Evolutionary conservation across 768 basidiomycete species (phyloP).

Genomic region (Suillus alpinus): DNA sequence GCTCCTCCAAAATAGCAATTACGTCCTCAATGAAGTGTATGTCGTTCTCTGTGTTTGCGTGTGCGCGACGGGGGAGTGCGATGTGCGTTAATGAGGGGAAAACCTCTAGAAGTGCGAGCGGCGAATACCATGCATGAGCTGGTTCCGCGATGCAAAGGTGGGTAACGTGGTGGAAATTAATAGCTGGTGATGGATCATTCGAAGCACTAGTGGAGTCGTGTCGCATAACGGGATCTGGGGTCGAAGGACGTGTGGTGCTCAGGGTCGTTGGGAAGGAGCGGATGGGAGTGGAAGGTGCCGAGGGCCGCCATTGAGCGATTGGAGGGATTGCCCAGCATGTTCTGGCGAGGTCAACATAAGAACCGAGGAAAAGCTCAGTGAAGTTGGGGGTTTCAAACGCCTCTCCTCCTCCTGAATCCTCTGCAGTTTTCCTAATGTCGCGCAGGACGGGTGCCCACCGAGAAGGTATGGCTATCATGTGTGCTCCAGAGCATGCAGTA

Average conservation of each 20-base stretch:
- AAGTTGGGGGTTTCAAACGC: not conserved
- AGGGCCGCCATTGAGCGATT: constrained; percentile 7
- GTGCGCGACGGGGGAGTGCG: constrained; percentile 37
- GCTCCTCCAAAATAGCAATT: constrained; percentile 24
- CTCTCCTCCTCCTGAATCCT: not conserved
- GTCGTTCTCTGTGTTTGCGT: constrained; percentile 44
- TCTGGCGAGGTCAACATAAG: constrained; percentile 7
- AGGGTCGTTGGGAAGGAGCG: not conserved
- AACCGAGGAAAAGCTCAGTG: constrained; percentile 9
- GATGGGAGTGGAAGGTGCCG: constrained; percentile 14
- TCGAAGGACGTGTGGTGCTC: constrained; percentile 25
- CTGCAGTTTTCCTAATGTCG: constrained; percentile 4
- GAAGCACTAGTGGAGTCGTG: not conserved
- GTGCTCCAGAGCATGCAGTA: constrained; percentile 32
- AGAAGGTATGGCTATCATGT: constrained; percentile 27
- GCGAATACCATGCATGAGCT: constrained; percentile 13
- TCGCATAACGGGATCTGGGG: constrained; percentile 10
- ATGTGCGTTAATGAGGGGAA: constrained; percentile 38
- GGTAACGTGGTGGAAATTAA: constrained; percentile 1
- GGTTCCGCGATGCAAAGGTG: constrained; percentile 21
- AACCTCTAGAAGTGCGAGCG: constrained; percentile 7
- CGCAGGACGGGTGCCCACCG: constrained; percentile 4
- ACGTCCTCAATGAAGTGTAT: constrained; percentile 34
- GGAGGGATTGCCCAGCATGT: not conserved
- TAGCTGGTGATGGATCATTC: not conserved